Evolutionary conservation across 805 yeast species (phyloP).

Genomic region (Pichia cabralensis): DNA sequence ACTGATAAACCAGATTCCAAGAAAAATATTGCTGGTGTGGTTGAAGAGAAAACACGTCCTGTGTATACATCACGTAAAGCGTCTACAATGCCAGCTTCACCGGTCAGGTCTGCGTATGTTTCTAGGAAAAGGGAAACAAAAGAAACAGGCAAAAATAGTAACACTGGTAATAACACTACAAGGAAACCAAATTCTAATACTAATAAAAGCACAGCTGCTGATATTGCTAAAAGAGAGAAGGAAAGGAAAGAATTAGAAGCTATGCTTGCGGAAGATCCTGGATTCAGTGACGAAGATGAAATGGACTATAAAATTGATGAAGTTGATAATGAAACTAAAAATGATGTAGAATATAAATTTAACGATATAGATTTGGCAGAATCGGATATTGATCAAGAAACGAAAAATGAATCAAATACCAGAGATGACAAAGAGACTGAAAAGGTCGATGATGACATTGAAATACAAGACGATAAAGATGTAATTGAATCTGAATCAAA

Average conservation of each 20-base stretch:
- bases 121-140: no score
- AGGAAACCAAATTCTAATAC: no score
- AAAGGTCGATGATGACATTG: no score
- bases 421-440: no score
- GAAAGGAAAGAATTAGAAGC: conserved; percentile 13
- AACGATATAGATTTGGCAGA: conserved; percentile 10
- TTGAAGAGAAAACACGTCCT: conserved; percentile 9
- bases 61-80: conserved; percentile 12
- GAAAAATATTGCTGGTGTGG: no score
- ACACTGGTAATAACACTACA: no score
- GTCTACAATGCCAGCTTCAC: conserved; percentile 11
- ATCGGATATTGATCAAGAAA: conserved; percentile 3
- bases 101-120: not conserved
- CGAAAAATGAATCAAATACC: not conserved
- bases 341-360: conserved; percentile 2
- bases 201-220: not conserved
- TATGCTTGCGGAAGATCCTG: conserved; percentile 18
- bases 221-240: conserved; percentile 14
- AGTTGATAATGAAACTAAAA: conserved; percentile 16
- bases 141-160: conserved; percentile 1
- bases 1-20: no score
- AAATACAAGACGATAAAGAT: not conserved
- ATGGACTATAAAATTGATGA: conserved; percentile 10
- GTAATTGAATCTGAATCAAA: not conserved
- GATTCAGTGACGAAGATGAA: conserved; percentile 7